phyloP scores from a whole-genome alignment of 2,329 filamentous ascomycete species.

The Verticillium nonalfalfae region DNA sequence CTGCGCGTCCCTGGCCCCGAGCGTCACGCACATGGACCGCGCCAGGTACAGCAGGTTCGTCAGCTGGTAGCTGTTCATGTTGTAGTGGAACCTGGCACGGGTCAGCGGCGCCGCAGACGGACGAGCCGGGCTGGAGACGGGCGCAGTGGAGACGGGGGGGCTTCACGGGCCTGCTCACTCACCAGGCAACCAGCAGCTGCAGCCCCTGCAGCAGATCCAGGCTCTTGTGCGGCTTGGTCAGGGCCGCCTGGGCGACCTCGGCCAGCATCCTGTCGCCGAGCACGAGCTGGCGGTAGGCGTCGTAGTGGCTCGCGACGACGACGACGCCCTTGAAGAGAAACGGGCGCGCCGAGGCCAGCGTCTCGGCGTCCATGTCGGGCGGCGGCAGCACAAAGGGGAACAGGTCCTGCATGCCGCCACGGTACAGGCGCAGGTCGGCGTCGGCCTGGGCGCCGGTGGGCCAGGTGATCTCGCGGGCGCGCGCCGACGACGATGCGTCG shows the following conservation, averaged over 20 bases:
- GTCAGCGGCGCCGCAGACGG: background rate
- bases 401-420: conserved; percentile 22
- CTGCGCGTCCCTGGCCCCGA: conserved; percentile 27
- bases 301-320: conserved; percentile 33
- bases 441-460: conserved; percentile 34
- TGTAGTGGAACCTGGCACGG: conserved; percentile 35
- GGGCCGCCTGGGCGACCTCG: conserved; percentile 32
- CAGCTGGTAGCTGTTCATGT: conserved; percentile 41
- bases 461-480: conserved; percentile 25
- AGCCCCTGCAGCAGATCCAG: conserved; percentile 42
- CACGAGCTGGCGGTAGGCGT: conserved; percentile 35
- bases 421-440: conserved; percentile 28
- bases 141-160: too few species aligned
- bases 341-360: conserved; percentile 30
- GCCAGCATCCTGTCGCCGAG: conserved; percentile 36
- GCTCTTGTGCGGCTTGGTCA: conserved; percentile 32
- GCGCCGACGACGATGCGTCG: conserved; percentile 1
- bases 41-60: conserved; percentile 42
- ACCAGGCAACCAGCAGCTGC: conserved; percentile 40
- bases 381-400: conserved; percentile 41
- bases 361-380: conserved; percentile 22
- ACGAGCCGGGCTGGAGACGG: too few species aligned
- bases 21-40: conserved; percentile 35
- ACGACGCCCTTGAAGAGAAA: conserved; percentile 44
- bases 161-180: too few species aligned